These are phyloP conservation scores for Starmerella cellae DNA, from an alignment of 805 yeast genomes.

Conservation along the genomic window DNA sequence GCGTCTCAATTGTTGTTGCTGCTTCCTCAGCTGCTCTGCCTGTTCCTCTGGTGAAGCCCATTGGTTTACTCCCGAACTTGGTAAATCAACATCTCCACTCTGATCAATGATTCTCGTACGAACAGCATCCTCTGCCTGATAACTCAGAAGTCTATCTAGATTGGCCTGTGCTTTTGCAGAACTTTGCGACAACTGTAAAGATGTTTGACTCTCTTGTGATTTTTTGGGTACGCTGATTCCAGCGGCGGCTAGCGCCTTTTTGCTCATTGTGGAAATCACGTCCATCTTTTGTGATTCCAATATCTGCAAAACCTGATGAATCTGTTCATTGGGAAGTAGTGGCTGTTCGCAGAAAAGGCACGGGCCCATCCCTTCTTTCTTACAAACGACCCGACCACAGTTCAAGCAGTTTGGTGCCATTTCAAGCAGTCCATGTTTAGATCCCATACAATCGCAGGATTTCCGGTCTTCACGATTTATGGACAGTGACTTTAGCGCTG, in stretches of 20 bases:
- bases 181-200: slow-evolving; percentile 1
- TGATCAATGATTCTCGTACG: slow-evolving; percentile 86
- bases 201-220: not conserved
- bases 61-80: slow-evolving; percentile 40
- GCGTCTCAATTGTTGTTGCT: slow-evolving; percentile 59
- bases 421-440: slow-evolving; percentile 75
- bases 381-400: slow-evolving; percentile 90
- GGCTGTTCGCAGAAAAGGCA: slow-evolving; percentile 72
- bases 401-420: slow-evolving; percentile 85
- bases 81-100: slow-evolving; percentile 73
- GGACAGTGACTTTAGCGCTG: slow-evolving; percentile 44
- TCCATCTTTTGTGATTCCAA: slow-evolving; percentile 42
- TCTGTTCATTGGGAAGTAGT: slow-evolving; percentile 51
- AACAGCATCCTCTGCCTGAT: slow-evolving; percentile 77
- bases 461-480: slow-evolving; percentile 27
- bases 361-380: slow-evolving; percentile 78
- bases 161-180: slow-evolving; percentile 52
- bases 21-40: slow-evolving; percentile 74
- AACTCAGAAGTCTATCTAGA: slow-evolving; percentile 58
- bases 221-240: slow-evolving; percentile 23
- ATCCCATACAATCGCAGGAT: slow-evolving; percentile 72
- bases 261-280: slow-evolving; percentile 26
- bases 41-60: slow-evolving; percentile 82
- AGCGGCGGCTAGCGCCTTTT: slow-evolving; percentile 30
- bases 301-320: slow-evolving; percentile 40